Percentiles rank a stretch among this genome's conserved stretches.
phyloP scores from a whole-genome alignment of 192 early-diverging fungal genomes.

The Gorgonomyces haynaldii region DNA sequence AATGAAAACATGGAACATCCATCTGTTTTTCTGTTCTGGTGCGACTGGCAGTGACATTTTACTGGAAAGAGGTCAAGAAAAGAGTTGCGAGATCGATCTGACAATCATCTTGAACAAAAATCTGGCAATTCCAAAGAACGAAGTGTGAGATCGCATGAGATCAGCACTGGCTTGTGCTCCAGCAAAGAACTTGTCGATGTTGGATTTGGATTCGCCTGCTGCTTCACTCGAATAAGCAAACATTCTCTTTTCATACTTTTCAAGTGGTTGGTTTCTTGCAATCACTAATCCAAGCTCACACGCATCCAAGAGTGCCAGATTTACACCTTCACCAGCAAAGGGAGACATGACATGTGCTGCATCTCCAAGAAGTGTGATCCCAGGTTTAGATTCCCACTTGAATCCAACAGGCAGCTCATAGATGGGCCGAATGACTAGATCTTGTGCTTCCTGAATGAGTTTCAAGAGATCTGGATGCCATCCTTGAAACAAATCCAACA shows the following conservation, averaged over 20 bases:
- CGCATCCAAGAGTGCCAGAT: slow-evolving; percentile 27
- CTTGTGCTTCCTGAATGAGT: slow-evolving; percentile 3
- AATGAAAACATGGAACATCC: too few species aligned
- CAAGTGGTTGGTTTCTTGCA: slow-evolving; percentile 5
- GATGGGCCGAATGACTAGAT: slow-evolving; percentile 12
- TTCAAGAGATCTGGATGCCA: slow-evolving; percentile 7
- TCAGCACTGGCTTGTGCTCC: neutral
- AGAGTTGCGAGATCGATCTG: too few species aligned
- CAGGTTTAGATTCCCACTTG: slow-evolving; percentile 13
- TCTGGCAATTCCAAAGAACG: too few species aligned
- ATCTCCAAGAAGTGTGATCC: slow-evolving; percentile 32
- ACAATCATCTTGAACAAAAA: too few species aligned
- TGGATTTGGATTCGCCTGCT: neutral
- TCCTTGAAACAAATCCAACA: slow-evolving; percentile 11
- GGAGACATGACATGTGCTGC: slow-evolving; percentile 40
- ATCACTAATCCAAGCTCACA: too few species aligned
- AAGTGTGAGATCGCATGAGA: too few species aligned
- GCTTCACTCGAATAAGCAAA: neutral
- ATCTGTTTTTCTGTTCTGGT: too few species aligned
- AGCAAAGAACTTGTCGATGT: neutral
- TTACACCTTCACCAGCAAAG: slow-evolving; percentile 38
- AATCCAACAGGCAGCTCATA: slow-evolving; percentile 19
- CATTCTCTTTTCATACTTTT: slow-evolving; percentile 14
- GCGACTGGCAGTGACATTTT: too few species aligned
- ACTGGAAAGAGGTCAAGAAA: too few species aligned